Evolutionary conservation across 2,329 filamentous ascomycete genomes (phyloP), one percentile per base, ranked within the genome.

Genomic region (Cytospora chrysosperma): DNA sequence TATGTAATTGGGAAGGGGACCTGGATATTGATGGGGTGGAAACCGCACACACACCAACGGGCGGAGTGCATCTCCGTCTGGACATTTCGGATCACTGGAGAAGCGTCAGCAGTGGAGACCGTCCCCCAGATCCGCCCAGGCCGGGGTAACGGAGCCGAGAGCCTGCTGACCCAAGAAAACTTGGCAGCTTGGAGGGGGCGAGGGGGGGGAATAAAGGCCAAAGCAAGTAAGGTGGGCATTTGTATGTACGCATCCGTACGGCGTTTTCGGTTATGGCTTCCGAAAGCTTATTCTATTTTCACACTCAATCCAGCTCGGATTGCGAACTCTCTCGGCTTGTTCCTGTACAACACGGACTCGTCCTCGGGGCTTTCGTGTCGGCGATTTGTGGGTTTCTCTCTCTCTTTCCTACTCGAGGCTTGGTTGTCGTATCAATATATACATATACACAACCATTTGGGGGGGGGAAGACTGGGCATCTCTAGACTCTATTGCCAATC

Each of bases 231-330:
- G 58, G 56, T 63, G 61, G 49, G 37, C 32, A 27, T 63, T n/a
- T n/a, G n/a, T n/a, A n/a, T 27, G 57, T 51, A 56, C 53, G 61
- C 61, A 66, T 66, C 17, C 43, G 40, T n/a, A 64, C 28, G 61
- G 64, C 61, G 30, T 56, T 64, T 64, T 55, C 50, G 64, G 57
- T 58, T 19, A 40, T 9, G 56, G 34, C 15, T 56, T 50, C 61
- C 61, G 61, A 59, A 37, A 59, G 51, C 60, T 54, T 17, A 24
- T 50, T 65, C 58, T 49, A 43, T 56, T 55, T 60, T 47, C 21
- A 37, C 32, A n/a, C n/a, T n/a, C n/a, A n/a, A n/a, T 40, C 15
- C 28, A 19, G 49, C 5, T 24, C 47, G 19, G 37, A 13, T 19
- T n/a, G 19, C 40, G 10, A 9, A 43, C 40, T 21, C 17, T 7